phyloP scores from a whole-genome alignment of 768 basidiomycete species.

The Paxillus ammoniavirescens region DNA sequence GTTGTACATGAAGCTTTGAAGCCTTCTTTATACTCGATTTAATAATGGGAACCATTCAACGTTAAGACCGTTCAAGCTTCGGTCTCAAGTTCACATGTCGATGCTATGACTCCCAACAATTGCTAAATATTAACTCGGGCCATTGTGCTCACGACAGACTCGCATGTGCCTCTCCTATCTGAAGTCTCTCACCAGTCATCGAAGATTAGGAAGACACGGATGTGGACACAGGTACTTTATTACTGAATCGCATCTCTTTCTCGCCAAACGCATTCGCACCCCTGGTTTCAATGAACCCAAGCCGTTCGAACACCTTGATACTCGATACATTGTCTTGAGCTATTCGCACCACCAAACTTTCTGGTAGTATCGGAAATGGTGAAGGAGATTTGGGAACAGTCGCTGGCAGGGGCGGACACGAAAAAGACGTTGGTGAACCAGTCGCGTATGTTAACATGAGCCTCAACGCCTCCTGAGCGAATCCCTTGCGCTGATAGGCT shows the following conservation, averaged over 20 bases:
- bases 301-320: constrained; percentile 66
- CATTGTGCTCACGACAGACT: too few relatives aligned
- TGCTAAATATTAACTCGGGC: too few relatives aligned
- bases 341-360: constrained; percentile 66
- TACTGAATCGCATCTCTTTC: constrained; percentile 65
- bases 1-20: too few relatives aligned
- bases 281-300: constrained; percentile 74
- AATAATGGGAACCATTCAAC: too few relatives aligned
- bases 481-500: constrained; percentile 65
- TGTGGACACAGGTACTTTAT: too few relatives aligned
- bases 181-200: too few relatives aligned
- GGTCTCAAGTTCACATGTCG: too few relatives aligned
- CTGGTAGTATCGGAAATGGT: constrained; percentile 44
- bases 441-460: constrained; percentile 72
- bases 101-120: too few relatives aligned
- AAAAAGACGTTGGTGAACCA: constrained; percentile 30
- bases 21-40: too few relatives aligned
- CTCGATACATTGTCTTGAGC: constrained; percentile 67
- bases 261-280: constrained; percentile 75
- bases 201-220: too few relatives aligned
- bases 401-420: constrained; percentile 18
- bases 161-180: too few relatives aligned
- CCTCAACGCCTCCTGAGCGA: constrained; percentile 59
- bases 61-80: too few relatives aligned
- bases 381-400: constrained; percentile 27